Percentiles rank a stretch among this genome's conserved stretches.
Evolutionary conservation across 169 alveolate genomes (phyloP).

Genomic region (Plasmodium vivax): DNA sequence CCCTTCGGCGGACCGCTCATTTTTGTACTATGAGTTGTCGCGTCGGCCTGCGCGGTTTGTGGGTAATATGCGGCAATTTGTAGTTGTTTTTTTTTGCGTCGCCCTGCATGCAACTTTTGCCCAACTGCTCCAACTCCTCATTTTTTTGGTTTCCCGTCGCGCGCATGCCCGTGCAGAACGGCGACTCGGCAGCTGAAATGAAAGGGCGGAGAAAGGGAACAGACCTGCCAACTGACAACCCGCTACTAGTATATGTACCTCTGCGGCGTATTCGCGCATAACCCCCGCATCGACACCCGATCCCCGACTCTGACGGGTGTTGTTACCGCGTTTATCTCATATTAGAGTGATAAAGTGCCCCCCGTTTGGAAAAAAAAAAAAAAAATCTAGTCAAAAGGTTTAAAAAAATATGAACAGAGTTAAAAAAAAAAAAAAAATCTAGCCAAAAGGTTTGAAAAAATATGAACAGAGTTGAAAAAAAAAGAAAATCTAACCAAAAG

Average conservation of each 20-base stretch:
- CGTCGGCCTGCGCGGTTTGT: background rate
- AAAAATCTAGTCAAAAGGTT: background rate
- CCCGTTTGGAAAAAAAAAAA: background rate
- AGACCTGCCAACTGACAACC: background rate
- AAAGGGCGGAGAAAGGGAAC: background rate
- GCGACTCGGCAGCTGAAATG: background rate
- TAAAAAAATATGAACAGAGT: background rate
- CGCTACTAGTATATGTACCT: background rate
- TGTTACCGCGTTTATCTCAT: background rate
- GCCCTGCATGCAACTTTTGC: background rate
- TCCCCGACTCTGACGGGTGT: background rate
- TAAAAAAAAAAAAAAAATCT: background rate
- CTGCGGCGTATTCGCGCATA: background rate
- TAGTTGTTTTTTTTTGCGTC: background rate
- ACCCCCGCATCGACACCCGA: background rate
- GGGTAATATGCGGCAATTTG: background rate
- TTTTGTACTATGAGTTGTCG: background rate
- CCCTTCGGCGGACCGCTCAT: background rate
- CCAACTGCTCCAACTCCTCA: background rate
- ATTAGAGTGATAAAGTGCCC: background rate
- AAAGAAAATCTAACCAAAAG: background rate
- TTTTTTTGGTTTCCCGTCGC: background rate
- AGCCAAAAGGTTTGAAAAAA: background rate
- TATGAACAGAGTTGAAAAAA: background rate
- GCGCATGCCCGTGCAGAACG: background rate